Base-by-base conservation (phyloP, 495 filamentous ascomycete species). In the Halenospora varia region DNA sequence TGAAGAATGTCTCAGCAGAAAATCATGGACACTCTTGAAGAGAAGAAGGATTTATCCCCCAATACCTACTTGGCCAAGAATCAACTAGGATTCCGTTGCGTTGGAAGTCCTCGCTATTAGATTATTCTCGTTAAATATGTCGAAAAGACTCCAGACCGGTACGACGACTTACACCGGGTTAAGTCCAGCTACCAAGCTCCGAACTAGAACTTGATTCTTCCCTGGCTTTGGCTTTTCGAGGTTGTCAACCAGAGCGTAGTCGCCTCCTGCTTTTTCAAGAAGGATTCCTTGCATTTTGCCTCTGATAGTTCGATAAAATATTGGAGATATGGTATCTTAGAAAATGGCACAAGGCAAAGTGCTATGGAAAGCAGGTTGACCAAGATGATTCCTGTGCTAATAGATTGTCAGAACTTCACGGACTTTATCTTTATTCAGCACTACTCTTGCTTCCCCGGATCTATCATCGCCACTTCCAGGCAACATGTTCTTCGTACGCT, bases 271-370 rank as follows among this genome's bases (percentile, higher is more conserved):
- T 25, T 62, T 60, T 19, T 62, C 57, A 23, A 69, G 17, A 25
- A 61, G 40, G 25, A 69, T 61, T 4, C 66, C 69, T 57, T 71
- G 70, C 69, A 71, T 71, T 24, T 55, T 59, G 42, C 13, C n/a
- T 20, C 17, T 46, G 8, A 8, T n/a, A 4, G 17, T 46, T 35
- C 13, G 4, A 35, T n/a, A n/a, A n/a, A n/a, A n/a, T n/a, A n/a
- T n/a, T n/a, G n/a, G n/a, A n/a, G n/a, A n/a, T n/a, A 35, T 35
- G 29, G 29, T 35, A 6, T 35, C 29, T n/a, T n/a, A n/a, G n/a
- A n/a, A 35, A 35, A 35, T 35, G 29, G 29, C 29, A 4, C n/a
- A n/a, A n/a, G n/a, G n/a, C n/a, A n/a, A n/a, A n/a, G n/a, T n/a
- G n/a, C n/a, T n/a, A n/a, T n/a, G n/a, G n/a, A n/a, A n/a, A n/a